These are phyloP conservation scores for Mycena sanguinolenta DNA, from an alignment of 768 basidiomycete genomes.

Conservation along the genomic window DNA sequence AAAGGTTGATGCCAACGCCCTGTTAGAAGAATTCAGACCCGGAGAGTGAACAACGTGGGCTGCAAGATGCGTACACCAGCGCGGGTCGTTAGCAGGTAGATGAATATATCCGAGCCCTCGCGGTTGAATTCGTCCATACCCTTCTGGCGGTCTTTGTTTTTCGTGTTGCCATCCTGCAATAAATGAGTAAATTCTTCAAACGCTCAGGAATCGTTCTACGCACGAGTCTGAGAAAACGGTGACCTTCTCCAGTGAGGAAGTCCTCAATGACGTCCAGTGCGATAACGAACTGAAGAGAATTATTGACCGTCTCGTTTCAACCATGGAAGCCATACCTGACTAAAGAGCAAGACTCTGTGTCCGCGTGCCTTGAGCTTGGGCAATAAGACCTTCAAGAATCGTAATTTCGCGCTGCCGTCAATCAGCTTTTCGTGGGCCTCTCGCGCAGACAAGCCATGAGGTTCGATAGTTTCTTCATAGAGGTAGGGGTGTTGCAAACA, in stretches of 20 bases:
- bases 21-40: constrained; percentile 32
- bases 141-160: constrained; percentile 88
- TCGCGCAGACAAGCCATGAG: constrained; percentile 63
- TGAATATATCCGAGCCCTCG: constrained; percentile 87
- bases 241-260: constrained; percentile 84
- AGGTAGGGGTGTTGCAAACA: constrained; percentile 95
- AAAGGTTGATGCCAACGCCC: constrained; percentile 93
- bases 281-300: constrained; percentile 78
- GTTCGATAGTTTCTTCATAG: constrained; percentile 84
- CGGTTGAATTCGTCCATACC: constrained; percentile 96
- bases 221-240: constrained; percentile 85
- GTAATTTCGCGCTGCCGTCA: constrained; percentile 88
- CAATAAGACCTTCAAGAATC: constrained; percentile 80
- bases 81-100: constrained; percentile 92
- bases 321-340: constrained; percentile 70
- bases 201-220: constrained; percentile 33
- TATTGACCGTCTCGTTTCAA: neutral
- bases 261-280: constrained; percentile 91
- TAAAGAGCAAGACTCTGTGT: constrained; percentile 92
- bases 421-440: constrained; percentile 86
- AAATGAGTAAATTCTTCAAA: constrained; percentile 2
- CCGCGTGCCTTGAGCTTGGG: constrained; percentile 88
- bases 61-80: constrained; percentile 70
- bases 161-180: constrained; percentile 91
- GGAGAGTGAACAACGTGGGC: constrained; percentile 2